phyloP scores from a whole-genome alignment of 2,329 filamentous ascomycete species.

The Aquanectria penicillioides region DNA sequence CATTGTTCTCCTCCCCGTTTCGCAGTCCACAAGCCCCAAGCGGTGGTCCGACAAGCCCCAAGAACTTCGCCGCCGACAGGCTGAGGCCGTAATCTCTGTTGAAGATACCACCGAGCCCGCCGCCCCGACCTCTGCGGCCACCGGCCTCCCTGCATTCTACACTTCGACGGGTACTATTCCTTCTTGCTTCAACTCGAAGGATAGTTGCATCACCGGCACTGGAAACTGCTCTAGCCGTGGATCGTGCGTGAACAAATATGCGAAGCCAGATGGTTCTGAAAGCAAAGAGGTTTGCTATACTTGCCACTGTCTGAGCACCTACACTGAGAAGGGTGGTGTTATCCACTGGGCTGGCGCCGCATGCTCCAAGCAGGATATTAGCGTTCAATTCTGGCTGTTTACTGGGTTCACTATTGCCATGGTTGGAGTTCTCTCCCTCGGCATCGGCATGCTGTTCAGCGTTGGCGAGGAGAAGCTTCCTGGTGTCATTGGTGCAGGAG shows the following conservation, averaged over 20 bases:
- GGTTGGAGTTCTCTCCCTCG: slow-evolving; percentile 73
- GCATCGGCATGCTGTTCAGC: slow-evolving; percentile 80
- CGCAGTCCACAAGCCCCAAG: slow-evolving; percentile 48
- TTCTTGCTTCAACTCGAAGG: slow-evolving; percentile 77
- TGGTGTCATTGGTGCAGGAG: slow-evolving; percentile 94
- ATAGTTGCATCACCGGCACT: slow-evolving; percentile 75
- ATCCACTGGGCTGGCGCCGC: slow-evolving; percentile 84
- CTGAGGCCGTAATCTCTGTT: slow-evolving; percentile 58
- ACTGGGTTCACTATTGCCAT: slow-evolving; percentile 77
- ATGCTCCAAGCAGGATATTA: slow-evolving; percentile 93
- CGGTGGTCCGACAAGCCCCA: slow-evolving; percentile 53
- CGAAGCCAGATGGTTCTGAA: slow-evolving; percentile 51
- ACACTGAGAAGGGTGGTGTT: slow-evolving; percentile 66
- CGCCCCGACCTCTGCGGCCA: slow-evolving; percentile 36
- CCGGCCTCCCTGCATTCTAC: slow-evolving; percentile 48
- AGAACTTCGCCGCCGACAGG: slow-evolving; percentile 59
- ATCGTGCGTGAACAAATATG: slow-evolving; percentile 75
- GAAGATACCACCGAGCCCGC: slow-evolving; percentile 41
- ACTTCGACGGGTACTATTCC: slow-evolving; percentile 63
- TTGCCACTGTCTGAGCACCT: slow-evolving; percentile 77
- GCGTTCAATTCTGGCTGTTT: slow-evolving; percentile 89
- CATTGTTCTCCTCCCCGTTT: slow-evolving; percentile 64
- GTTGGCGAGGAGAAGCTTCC: slow-evolving; percentile 90
- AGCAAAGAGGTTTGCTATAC: slow-evolving; percentile 72
- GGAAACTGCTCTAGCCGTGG: slow-evolving; percentile 87